Evolutionary conservation across 163 green algal species (phyloP), one percentile per base, ranked within the genome.

Genomic region (Scenedesmus sp.): DNA sequence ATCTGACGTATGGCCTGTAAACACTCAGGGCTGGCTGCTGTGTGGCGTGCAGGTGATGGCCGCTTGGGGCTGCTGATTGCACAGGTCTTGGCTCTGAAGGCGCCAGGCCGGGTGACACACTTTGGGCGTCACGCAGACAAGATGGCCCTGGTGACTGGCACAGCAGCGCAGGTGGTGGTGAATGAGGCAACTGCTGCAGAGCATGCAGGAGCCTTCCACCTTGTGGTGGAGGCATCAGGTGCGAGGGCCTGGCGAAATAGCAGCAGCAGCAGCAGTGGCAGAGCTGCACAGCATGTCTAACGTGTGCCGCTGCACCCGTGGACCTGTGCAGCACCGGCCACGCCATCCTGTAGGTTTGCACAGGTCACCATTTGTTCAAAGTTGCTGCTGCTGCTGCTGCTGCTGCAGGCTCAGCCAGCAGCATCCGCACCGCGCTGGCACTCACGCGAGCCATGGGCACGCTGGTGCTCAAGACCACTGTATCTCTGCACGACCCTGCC

Each of bases 381-480:
- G n/a, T 34, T 86, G 34, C 82, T 83, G n/a, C 83, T 26, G 73
- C 60, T 26, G 64, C 87, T 62, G 84, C 91, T 52, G 76, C 81
- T 56, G 82, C 18, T 73, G 26, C 87, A 87, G 95, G 95, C 2
- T 95, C 93, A 10, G 89, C 94, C 12, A 84, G 57, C 59, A 94
- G 95, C 85, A 95, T 97, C 64, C 84, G 90, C 26, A 90, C 94
- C 20, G 92, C 95, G 0, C 84, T 94, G 23, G 92, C 93, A 4
- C 86, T 97, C 8, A 94, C 88, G 18, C 90, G 91, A 1, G 92
- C 95, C 0, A 52, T 96, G 67, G 96, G 96, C 2, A 96, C 92
- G 0, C 73, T 97, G 16, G 90, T 97, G 74, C 94, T 97, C 34
- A 97, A 97, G 86, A 94, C 88, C 12, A 97, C 96, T 4, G 95